Percentiles rank a stretch among this genome's conserved stretches.
phyloP scores from a whole-genome alignment of 257 asterid species.

The Nicotiana paniculata region DNA sequence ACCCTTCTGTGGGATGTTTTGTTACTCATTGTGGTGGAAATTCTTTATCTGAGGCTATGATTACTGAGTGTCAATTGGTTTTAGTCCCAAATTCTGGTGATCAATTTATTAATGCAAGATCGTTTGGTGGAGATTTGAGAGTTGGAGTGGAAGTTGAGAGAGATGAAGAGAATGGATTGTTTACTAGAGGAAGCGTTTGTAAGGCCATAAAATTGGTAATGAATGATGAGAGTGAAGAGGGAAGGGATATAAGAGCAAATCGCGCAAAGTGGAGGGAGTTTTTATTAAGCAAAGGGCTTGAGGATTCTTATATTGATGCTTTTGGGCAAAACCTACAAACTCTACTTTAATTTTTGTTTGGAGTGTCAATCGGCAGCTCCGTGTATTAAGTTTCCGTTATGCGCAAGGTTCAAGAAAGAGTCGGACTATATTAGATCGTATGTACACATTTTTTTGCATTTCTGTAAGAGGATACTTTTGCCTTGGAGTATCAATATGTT shows the following conservation, averaged over 20 bases:
- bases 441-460: too few species aligned
- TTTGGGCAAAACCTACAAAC: conserved; percentile 8
- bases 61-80: conserved; percentile 22
- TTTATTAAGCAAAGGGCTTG: conserved; percentile 18
- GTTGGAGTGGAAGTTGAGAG: conserved; percentile 29
- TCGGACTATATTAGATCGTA: too few species aligned
- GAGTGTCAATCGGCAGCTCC: neutral
- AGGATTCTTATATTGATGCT: conserved; percentile 17
- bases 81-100: conserved; percentile 26
- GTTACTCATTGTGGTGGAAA: conserved; percentile 30
- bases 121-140: conserved; percentile 19
- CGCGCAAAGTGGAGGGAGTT: conserved; percentile 22
- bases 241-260: conserved; percentile 15
- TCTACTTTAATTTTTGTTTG: neutral
- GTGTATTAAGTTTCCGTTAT: too few species aligned
- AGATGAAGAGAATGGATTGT: conserved; percentile 26
- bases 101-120: conserved; percentile 23
- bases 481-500: too few species aligned
- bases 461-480: too few species aligned
- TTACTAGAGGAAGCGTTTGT: conserved; percentile 15
- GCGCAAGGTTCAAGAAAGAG: rapidly evolving
- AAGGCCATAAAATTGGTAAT: conserved; percentile 16
- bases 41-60: conserved; percentile 23
- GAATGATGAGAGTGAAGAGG: conserved; percentile 24
- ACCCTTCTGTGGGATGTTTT: conserved; percentile 29